These are phyloP conservation scores for Artemisia annua DNA, from an alignment of 129 eudicot species.

Conservation along the genomic window DNA sequence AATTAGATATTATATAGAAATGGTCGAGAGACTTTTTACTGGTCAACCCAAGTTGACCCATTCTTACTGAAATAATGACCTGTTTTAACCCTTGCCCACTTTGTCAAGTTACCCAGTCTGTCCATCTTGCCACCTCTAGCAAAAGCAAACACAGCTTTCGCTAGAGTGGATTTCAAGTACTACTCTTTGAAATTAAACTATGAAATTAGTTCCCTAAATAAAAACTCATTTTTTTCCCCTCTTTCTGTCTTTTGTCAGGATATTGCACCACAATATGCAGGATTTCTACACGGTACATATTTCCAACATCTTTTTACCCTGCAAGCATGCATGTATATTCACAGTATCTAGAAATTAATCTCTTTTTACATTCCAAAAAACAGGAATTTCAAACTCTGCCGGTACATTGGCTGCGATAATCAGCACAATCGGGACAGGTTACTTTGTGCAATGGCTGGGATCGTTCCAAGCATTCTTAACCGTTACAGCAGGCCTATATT, in stretches of 20 bases:
- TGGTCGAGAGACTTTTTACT: too few species aligned
- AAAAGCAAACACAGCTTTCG: too few species aligned
- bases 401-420: slow-evolving; percentile 94
- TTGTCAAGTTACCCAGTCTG: too few species aligned
- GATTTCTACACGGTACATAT: slow-evolving; percentile 79
- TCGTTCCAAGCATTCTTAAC: slow-evolving; percentile 90
- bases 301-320: slow-evolving; percentile 8
- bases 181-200: neutral
- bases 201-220: neutral
- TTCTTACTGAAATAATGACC: too few species aligned
- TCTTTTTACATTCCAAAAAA: slow-evolving; percentile 2
- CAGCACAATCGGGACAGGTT: slow-evolving; percentile 91
- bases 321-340: neutral
- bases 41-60: too few species aligned
- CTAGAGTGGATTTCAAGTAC: too few species aligned
- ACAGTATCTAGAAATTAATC: neutral
- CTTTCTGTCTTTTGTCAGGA: slow-evolving; percentile 49
- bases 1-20: too few species aligned
- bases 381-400: slow-evolving; percentile 90
- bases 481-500: slow-evolving; percentile 81
- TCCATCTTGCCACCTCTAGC: too few species aligned
- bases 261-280: slow-evolving; percentile 84
- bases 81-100: too few species aligned
- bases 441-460: slow-evolving; percentile 91
- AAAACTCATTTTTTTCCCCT: neutral